Evolutionary conservation across 2,329 filamentous ascomycete species (phyloP), one percentile per base, ranked within the genome.

Genomic region (Akanthomyces lecanii): DNA sequence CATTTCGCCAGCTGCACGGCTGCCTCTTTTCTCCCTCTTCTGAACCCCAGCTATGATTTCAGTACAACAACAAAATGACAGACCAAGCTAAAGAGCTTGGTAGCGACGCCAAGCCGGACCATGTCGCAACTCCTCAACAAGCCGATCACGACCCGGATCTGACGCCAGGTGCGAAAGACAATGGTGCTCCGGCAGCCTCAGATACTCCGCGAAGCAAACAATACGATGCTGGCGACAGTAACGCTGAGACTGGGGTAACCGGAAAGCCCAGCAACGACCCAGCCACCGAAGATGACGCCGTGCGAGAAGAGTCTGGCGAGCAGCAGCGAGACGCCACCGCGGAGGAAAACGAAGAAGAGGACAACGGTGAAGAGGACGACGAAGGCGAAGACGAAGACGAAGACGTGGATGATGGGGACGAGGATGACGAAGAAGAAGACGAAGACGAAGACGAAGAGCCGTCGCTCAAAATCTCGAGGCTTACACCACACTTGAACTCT

Each of bases 371-470:
- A 16, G 70, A 69, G 0, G 73, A 73, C 0, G 73, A 76, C 0
- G 74, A 75, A 0, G 75, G 76, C 0, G 76, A 78, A 0, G 76
- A 76, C 0, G 81, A 81, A 0, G 78, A 79, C 0, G 81, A 80
- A 0, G 79, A 78, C 0, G 78, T 79, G 0, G 78, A 77, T 0
- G 78, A 76, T 0, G 77, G 79, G 0, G 80, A 80, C 0, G 80
- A 81, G 0, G 84, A 86, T 0, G 84, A 87, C 0, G 85, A 87
- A 0, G 87, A 88, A 0, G 89, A 90, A 0, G 88, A 89, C 0
- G 91, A 96, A 0, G 91, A 93, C 0, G 92, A 95, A 3, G 93
- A 97, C 6, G 94, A 98, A 21, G 94, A 98, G 76, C 96, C 95
- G 33, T 89, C 89, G 71, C 85, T 99, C 70, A 99, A 99, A 77